Base-by-base conservation (phyloP, 768 basidiomycete species). In the Boletus edulis region DNA sequence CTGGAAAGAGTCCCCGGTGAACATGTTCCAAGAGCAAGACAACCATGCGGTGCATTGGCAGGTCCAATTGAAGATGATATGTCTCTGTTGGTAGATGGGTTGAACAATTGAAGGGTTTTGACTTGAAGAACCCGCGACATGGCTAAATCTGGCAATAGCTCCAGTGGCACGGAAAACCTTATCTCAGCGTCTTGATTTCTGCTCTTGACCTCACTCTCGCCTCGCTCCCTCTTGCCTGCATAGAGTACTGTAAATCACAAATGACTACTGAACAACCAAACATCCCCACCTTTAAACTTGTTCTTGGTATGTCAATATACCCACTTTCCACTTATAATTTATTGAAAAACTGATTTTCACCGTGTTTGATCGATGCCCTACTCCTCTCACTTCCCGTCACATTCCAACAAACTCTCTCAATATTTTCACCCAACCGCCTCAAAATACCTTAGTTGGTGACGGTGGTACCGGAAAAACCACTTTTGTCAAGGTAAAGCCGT, bases 401-500 rank as follows among this genome's bases (percentile, higher is more conserved):
- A 54, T 51, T 50, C 27, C 49, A 42, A 61, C 56, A 59, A 24
- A 29, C 40, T 46, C 44, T 44, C 15, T 49, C 4, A 42, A 54
- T n/a, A 32, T 51, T 18, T 48, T 18, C 18, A 9, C 29, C 8
- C 11, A n/a, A 40, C n/a, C 27, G 14, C 46, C 24, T 51, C 39
- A 24, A 61, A 49, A 50, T 44, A 15, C 47, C 59, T 54, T 66
- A 94, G 94, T 96, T 62, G 94, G 94, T 62, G 94, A 98, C 68
- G 94, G 94, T 69, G 95, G 95, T 67, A 97, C 95, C 54, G 95
- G 94, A 63, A 96, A 98, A 80, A 98, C 95, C 55, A 98, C 94
- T 49, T 98, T 97, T 74, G 94, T 98, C 79, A 98, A 98, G 85
- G 92, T 93, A 64, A 47, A 62, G 46, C 24, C 22, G 75, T 69